These are phyloP conservation scores for Saccharomyces hybrid DNA, from an alignment of 1,139 yeast species.

Conservation along the genomic window DNA sequence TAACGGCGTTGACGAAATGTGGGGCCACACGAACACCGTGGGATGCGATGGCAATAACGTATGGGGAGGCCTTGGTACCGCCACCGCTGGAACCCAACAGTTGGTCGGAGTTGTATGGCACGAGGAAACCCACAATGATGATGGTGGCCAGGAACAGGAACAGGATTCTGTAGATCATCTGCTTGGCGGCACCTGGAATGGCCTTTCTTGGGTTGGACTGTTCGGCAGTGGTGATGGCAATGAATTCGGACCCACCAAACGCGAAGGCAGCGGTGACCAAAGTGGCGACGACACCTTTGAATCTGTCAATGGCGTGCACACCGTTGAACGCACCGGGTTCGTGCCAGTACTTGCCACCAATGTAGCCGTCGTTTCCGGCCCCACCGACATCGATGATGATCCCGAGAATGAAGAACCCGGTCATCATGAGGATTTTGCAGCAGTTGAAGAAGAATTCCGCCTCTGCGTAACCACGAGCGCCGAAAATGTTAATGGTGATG, in stretches of 20 bases:
- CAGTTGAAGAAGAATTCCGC: constrained; percentile 58
- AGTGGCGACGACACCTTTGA: constrained; percentile 77
- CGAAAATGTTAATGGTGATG: constrained; percentile 52
- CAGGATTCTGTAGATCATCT: constrained; percentile 67
- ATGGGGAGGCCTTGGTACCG: constrained; percentile 58
- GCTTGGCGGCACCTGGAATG: constrained; percentile 67
- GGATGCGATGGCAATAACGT: constrained; percentile 61
- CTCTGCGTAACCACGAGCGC: constrained; percentile 69
- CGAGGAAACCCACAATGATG: constrained; percentile 57
- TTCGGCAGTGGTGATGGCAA: constrained; percentile 87
- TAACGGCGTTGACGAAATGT: constrained; percentile 40
- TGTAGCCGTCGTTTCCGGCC: constrained; percentile 52
- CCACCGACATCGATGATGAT: constrained; percentile 60
- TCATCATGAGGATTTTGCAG: constrained; percentile 53
- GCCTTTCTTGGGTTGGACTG: constrained; percentile 71
- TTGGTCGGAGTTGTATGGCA: constrained; percentile 49
- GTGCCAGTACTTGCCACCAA: constrained; percentile 58
- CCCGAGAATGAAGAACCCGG: constrained; percentile 59
- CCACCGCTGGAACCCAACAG: constrained; percentile 41
- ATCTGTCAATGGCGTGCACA: constrained; percentile 31
- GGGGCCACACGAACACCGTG: constrained; percentile 59
- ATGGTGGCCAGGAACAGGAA: constrained; percentile 55
- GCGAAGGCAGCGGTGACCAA: constrained; percentile 85
- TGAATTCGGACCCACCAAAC: constrained; percentile 75
- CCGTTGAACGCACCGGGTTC: constrained; percentile 50